A percentile compares a stretch with the other conserved stretches of the same genome.
Evolutionary conservation across 148 eudicot genomes (phyloP).

Genomic region (Heliamphora exappendiculata): DNA sequence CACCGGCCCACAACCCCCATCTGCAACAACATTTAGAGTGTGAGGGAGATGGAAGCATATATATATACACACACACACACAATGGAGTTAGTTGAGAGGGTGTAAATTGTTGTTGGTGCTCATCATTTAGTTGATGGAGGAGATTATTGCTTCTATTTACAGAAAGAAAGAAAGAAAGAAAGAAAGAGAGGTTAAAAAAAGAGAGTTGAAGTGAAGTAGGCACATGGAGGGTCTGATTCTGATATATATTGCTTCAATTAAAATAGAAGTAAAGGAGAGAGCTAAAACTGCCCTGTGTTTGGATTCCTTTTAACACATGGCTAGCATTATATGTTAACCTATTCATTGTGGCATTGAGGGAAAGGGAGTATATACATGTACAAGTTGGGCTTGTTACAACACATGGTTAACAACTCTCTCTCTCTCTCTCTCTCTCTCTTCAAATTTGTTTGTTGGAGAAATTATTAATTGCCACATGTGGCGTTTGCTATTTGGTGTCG

Average conservation of each 20-base stretch:
- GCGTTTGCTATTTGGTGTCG: no score
- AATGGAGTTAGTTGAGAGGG: no score
- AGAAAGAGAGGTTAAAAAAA: neutral
- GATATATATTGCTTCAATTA: slow-evolving; percentile 9
- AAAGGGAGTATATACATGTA: neutral
- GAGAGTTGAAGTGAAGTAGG: neutral
- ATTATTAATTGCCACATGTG: no score
- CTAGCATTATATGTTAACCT: slow-evolving; percentile 9
- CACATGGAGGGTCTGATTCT: slow-evolving; percentile 6
- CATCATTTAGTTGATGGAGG: neutral
- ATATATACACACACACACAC: no score
- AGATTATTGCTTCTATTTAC: neutral
- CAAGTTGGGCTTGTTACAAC: neutral
- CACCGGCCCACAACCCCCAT: slow-evolving; percentile 15
- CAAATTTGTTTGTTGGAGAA: neutral
- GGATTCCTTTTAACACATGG: slow-evolving; percentile 23
- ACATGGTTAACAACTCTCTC: slow-evolving; percentile 15
- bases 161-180: neutral
- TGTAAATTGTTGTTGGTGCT: neutral
- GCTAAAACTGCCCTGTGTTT: neutral
- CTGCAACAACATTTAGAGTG: slow-evolving; percentile 7
- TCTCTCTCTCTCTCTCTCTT: neutral
- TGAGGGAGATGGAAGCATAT: no score
- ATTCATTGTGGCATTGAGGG: neutral
- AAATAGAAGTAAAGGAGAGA: slow-evolving; percentile 7